Evolutionary conservation across 2,329 filamentous ascomycete species (phyloP).

Genomic region (Botrytis medusae): DNA sequence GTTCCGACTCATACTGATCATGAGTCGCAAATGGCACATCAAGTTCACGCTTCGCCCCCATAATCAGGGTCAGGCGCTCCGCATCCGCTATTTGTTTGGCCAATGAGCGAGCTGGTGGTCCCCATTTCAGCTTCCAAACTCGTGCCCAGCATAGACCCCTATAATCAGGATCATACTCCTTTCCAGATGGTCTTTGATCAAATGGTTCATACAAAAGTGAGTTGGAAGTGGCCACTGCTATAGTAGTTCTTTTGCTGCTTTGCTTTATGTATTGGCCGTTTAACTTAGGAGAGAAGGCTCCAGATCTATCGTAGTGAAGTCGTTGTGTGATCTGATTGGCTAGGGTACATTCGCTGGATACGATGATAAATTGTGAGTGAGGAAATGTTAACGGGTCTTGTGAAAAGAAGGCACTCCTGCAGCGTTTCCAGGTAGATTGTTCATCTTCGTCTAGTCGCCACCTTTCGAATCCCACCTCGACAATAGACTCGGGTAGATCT

Average conservation of each 20-base stretch:
- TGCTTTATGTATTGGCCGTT: neutral
- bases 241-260: neutral
- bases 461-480: neutral
- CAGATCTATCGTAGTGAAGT: neutral
- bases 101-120: neutral
- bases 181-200: neutral
- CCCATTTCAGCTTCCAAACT: neutral
- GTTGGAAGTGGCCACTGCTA: neutral
- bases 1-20: neutral
- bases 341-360: neutral
- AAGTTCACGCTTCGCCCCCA: neutral
- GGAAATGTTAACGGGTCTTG: neutral
- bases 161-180: neutral
- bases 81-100: neutral
- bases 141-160: neutral
- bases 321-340: neutral
- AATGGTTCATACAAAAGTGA: accelerated
- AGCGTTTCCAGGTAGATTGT: neutral
- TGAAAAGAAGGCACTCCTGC: neutral
- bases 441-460: neutral
- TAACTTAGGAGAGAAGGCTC: neutral
- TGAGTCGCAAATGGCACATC: neutral
- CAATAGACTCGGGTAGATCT: neutral
- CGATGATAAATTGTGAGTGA: neutral
- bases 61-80: neutral